phyloP scores from a whole-genome alignment of 2,329 filamentous ascomycete species.

The Fusarium sp. region DNA sequence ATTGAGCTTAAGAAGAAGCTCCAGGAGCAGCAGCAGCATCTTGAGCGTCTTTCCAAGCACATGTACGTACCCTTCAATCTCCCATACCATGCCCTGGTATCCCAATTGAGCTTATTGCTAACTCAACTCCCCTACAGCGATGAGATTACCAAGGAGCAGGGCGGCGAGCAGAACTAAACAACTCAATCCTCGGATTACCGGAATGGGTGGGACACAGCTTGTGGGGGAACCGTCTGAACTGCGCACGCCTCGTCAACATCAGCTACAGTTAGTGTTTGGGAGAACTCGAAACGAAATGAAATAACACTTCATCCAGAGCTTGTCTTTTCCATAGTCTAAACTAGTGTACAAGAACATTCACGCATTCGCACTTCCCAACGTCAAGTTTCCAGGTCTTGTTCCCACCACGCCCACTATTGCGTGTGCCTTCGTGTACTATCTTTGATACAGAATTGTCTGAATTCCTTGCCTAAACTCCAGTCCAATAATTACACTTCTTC shows the following conservation, averaged over 20 bases:
- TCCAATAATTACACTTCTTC: constrained; percentile 30
- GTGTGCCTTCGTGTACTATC: constrained; percentile 20
- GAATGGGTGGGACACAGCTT: constrained; percentile 36
- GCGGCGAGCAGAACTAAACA: constrained; percentile 72
- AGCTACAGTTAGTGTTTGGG: constrained; percentile 22
- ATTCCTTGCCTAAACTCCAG: constrained; percentile 44
- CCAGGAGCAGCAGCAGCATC: constrained; percentile 80
- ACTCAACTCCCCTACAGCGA: constrained; percentile 63
- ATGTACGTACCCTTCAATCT: constrained; percentile 68
- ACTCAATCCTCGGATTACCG: constrained; percentile 29
- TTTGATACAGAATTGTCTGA: constrained; percentile 30
- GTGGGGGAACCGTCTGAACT: constrained; percentile 30
- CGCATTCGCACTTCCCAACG: constrained; percentile 38
- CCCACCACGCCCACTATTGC: constrained; percentile 10
- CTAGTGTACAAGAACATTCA: constrained; percentile 55
- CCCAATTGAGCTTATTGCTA: constrained; percentile 11
- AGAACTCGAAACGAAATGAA: constrained; percentile 25
- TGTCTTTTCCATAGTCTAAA: constrained; percentile 47
- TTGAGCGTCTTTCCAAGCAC: constrained; percentile 86
- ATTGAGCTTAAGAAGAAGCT: constrained; percentile 78
- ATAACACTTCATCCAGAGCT: constrained; percentile 37
- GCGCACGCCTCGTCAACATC: constrained; percentile 29
- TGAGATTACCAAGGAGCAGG: constrained; percentile 78
- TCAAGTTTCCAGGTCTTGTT: constrained; percentile 27
- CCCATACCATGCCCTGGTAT: constrained; percentile 10